Percentiles rank a stretch among this genome's conserved stretches.
Evolutionary conservation across 1,284 basidiomycete species (phyloP).

Genomic region (Heterobasidion annosum): DNA sequence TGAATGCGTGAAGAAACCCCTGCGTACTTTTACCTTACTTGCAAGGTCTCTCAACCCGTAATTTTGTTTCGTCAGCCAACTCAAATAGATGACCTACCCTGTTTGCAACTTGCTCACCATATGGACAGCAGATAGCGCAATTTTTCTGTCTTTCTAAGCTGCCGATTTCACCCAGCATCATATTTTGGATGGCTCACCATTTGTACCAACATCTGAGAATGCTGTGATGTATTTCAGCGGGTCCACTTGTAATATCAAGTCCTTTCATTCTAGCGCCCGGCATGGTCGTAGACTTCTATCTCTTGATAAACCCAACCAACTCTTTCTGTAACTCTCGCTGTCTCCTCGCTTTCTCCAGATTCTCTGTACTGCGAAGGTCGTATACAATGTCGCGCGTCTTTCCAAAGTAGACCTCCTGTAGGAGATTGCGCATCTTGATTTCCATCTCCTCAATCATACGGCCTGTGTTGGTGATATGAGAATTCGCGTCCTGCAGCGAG

Average conservation of each 20-base stretch:
- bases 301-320: slow-evolving; percentile 83
- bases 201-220: too few species aligned
- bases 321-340: slow-evolving; percentile 90
- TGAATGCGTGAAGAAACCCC: too few species aligned
- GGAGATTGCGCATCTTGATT: slow-evolving; percentile 93
- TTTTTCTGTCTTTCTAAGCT: too few species aligned
- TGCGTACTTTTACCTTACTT: too few species aligned
- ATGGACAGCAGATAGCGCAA: too few species aligned
- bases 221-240: slow-evolving; percentile 6
- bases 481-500: slow-evolving; percentile 66
- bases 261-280: neutral
- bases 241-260: neutral
- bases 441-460: slow-evolving; percentile 98
- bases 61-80: too few species aligned
- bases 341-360: slow-evolving; percentile 74
- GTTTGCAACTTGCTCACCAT: too few species aligned
- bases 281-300: slow-evolving; percentile 21
- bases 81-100: too few species aligned
- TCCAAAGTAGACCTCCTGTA: slow-evolving; percentile 97
- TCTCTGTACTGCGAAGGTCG: slow-evolving; percentile 82
- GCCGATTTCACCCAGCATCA: neutral
- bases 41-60: too few species aligned
- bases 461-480: slow-evolving; percentile 90
- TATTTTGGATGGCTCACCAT: neutral
- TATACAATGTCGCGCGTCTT: slow-evolving; percentile 95